phyloP scores from a whole-genome alignment of 306 rosid species.

The Corylus avellana region DNA sequence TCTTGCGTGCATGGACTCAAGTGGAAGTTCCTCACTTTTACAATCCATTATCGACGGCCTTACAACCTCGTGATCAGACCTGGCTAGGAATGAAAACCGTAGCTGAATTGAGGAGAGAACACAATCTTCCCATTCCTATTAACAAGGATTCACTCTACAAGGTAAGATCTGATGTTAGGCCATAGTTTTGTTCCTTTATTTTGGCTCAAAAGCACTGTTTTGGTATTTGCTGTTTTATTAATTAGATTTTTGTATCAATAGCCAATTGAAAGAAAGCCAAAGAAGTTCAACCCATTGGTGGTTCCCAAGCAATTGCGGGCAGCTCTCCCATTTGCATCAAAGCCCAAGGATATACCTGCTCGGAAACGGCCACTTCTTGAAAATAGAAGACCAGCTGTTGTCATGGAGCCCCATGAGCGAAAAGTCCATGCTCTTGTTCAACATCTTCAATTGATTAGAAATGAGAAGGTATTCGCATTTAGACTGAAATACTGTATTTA shows the following conservation, averaged over 20 bases:
- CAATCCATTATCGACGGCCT: slow-evolving; percentile 82
- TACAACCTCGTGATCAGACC: slow-evolving; percentile 76
- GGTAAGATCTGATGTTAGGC: slow-evolving; percentile 42
- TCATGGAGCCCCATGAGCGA: slow-evolving; percentile 70
- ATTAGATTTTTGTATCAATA: slow-evolving; percentile 27
- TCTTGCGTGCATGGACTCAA: slow-evolving; percentile 89
- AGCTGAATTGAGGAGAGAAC: slow-evolving; percentile 84
- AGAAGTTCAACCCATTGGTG: slow-evolving; percentile 84
- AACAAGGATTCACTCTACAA: slow-evolving; percentile 90
- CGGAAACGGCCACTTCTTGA: slow-evolving; percentile 52
- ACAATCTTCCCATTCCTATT: slow-evolving; percentile 64
- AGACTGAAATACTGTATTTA: slow-evolving; percentile 11
- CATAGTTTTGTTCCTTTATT: background rate
- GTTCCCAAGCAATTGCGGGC: slow-evolving; percentile 71
- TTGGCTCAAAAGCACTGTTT: background rate
- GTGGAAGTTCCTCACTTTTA: slow-evolving; percentile 79
- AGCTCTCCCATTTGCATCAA: slow-evolving; percentile 71
- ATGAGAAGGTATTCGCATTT: slow-evolving; percentile 52
- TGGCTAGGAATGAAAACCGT: slow-evolving; percentile 96
- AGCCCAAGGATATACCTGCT: slow-evolving; percentile 62
- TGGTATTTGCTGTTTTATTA: background rate
- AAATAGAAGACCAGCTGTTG: slow-evolving; percentile 60
- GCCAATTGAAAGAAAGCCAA: slow-evolving; percentile 77
- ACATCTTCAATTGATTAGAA: slow-evolving; percentile 51
- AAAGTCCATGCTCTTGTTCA: slow-evolving; percentile 70